Conservation (phyloP, 768 basidiomycete genomes). For the Psilocybe subaeruginosa region DNA sequence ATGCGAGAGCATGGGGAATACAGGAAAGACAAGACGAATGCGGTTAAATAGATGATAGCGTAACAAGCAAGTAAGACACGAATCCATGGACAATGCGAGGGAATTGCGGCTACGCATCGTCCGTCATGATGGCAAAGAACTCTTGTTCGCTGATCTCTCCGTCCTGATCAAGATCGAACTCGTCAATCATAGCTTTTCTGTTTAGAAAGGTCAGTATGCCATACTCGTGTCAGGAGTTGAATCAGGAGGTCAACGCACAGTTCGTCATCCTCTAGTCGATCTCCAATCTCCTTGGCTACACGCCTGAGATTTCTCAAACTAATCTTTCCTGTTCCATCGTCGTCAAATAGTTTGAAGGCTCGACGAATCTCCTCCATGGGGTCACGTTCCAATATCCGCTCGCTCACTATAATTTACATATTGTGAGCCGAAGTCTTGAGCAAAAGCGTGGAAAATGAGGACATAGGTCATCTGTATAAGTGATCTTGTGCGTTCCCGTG, state of each 20-base stretch:
- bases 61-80: constrained; percentile 12
- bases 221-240: neutral
- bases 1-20: constrained; percentile 20
- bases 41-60: constrained; percentile 24
- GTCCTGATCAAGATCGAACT: constrained; percentile 98
- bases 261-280: constrained; percentile 93
- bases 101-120: constrained; percentile 63
- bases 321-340: constrained; percentile 95
- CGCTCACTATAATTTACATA: constrained; percentile 69
- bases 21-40: constrained; percentile 21
- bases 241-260: constrained; percentile 61
- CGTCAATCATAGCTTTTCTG: constrained; percentile 99
- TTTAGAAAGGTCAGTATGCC: neutral
- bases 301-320: constrained; percentile 86
- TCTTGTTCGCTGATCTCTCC: constrained; percentile 97
- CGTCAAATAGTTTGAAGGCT: constrained; percentile 96
- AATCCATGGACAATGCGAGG: constrained; percentile 6
- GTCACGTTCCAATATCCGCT: constrained; percentile 90
- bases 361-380: constrained; percentile 96
- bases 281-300: constrained; percentile 97
- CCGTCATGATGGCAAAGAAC: constrained; percentile 97
- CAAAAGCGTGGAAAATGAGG: neutral
- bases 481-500: neutral
- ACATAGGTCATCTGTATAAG: constrained; percentile 2
- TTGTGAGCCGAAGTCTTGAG: constrained; percentile 5